phyloP scores from a whole-genome alignment of 805 yeast genomes.

The Cyberlindnera mississippiensis region DNA sequence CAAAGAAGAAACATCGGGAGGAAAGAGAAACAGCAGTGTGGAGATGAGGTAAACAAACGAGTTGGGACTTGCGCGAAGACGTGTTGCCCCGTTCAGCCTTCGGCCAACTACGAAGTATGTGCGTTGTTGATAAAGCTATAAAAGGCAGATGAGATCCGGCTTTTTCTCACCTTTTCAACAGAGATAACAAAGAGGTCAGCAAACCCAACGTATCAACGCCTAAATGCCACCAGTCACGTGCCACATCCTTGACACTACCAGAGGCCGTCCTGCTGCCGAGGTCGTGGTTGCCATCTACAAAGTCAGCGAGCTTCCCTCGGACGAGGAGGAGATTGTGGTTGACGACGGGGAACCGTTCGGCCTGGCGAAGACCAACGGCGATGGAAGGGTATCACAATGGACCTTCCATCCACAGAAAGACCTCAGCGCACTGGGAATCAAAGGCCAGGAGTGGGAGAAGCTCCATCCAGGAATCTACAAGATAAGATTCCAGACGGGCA shows the following conservation, averaged over 20 bases:
- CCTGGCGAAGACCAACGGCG: conserved; percentile 64
- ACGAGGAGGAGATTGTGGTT: conserved; percentile 28
- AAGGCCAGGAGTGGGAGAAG: conserved; percentile 37
- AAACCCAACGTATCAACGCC: too few relatives aligned
- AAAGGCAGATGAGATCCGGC: neutral
- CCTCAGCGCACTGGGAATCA: conserved; percentile 31
- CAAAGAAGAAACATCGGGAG: too few relatives aligned
- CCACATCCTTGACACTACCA: conserved; percentile 81
- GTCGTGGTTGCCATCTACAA: conserved; percentile 62
- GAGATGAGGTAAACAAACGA: neutral
- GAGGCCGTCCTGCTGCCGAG: conserved; percentile 76
- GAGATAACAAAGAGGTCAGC: neutral
- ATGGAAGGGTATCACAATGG: conserved; percentile 81
- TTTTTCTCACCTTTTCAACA: neutral
- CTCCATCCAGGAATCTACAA: conserved; percentile 65
- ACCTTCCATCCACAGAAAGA: conserved; percentile 36
- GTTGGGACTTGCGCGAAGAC: neutral
- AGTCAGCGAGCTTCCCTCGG: conserved; percentile 23
- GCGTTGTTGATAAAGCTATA: neutral
- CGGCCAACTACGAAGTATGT: conserved; percentile 15
- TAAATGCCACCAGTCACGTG: conserved; percentile 69
- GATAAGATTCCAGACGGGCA: conserved; percentile 72
- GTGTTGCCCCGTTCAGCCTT: conserved; percentile 8
- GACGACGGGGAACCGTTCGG: conserved; percentile 50
- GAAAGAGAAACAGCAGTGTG: too few relatives aligned